These are phyloP conservation scores for Athelia sp. DNA, from an alignment of 1,284 basidiomycete species.

Conservation along the genomic window DNA sequence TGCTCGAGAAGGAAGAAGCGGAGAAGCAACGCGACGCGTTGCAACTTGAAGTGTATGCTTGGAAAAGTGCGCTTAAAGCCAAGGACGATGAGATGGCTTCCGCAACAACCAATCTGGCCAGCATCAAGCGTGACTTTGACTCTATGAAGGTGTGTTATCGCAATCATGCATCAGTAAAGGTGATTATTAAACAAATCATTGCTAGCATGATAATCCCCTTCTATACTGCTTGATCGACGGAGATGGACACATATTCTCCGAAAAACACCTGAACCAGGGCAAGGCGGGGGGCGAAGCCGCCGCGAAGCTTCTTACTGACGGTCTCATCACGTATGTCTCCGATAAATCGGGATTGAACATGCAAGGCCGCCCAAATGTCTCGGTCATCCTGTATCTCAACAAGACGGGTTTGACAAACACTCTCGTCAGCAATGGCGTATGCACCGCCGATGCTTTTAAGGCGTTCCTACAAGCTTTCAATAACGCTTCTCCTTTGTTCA, in stretches of 20 bases:
- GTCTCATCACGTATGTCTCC: conserved; percentile 30
- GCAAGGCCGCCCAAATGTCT: conserved; percentile 29
- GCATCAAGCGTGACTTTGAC: conserved; percentile 29
- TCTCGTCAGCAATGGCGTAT: conserved; percentile 27
- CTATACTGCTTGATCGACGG: conserved; percentile 40
- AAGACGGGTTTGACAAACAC: conserved; percentile 37
- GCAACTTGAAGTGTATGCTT: conserved; percentile 31
- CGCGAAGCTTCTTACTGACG: conserved; percentile 33
- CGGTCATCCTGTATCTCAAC: conserved; percentile 41
- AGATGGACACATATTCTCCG: conserved; percentile 39
- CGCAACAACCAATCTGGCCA: conserved; percentile 10
- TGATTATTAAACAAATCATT: not conserved
- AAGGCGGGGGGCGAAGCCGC: conserved; percentile 37
- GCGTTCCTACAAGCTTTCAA: conserved; percentile 43
- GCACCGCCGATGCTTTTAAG: conserved; percentile 35
- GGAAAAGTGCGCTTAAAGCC: conserved; percentile 31
- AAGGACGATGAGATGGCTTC: conserved; percentile 23
- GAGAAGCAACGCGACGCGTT: conserved; percentile 28
- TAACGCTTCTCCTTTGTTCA: conserved; percentile 39
- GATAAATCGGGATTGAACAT: conserved; percentile 18
- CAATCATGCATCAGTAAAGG: not conserved
- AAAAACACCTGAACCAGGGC: conserved; percentile 33
- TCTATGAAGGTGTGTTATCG: conserved; percentile 25
- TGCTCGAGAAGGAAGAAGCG: conserved; percentile 24
- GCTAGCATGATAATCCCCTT: conserved; percentile 34